Conservation (phyloP, 768 basidiomycete species). For the Candolleomyces efflorescens region DNA sequence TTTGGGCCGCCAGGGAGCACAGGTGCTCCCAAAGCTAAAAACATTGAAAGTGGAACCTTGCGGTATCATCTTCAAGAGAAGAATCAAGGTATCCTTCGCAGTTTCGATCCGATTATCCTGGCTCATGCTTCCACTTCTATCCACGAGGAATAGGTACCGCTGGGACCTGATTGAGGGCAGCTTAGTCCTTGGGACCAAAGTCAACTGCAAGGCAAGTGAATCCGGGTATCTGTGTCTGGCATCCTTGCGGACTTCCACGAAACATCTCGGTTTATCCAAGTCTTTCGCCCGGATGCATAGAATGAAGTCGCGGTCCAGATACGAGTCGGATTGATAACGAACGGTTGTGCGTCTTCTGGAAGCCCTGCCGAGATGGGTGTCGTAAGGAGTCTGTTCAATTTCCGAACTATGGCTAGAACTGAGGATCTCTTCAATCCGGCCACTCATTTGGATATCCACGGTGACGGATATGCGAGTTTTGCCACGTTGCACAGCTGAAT, state of each 20-base stretch:
- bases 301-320: conserved; percentile 48
- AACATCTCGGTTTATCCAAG: conserved; percentile 52
- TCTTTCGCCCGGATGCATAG: conserved; percentile 43
- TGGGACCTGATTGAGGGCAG: conserved; percentile 38
- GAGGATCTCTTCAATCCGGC: conserved; percentile 31
- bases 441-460: conserved; percentile 47
- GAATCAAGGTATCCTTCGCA: conserved; percentile 42
- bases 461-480: conserved; percentile 36
- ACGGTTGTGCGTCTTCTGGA: conserved; percentile 39
- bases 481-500: conserved; percentile 18
- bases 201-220: conserved; percentile 49
- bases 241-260: conserved; percentile 40
- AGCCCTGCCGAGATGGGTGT: conserved; percentile 25
- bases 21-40: conserved; percentile 42
- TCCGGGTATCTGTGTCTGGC: conserved; percentile 11
- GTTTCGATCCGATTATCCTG: conserved; percentile 32
- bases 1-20: conserved; percentile 28
- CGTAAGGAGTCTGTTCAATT: conserved; percentile 30
- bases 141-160: conserved; percentile 60
- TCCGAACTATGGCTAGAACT: conserved; percentile 45
- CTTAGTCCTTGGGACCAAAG: conserved; percentile 49
- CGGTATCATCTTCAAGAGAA: conserved; percentile 50
- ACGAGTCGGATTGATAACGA: conserved; percentile 33
- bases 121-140: conserved; percentile 54
- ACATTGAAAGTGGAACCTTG: conserved; percentile 48